These are phyloP conservation scores for Bacidia gigantensis DNA, from an alignment of 495 filamentous ascomycete species.

Conservation along the genomic window DNA sequence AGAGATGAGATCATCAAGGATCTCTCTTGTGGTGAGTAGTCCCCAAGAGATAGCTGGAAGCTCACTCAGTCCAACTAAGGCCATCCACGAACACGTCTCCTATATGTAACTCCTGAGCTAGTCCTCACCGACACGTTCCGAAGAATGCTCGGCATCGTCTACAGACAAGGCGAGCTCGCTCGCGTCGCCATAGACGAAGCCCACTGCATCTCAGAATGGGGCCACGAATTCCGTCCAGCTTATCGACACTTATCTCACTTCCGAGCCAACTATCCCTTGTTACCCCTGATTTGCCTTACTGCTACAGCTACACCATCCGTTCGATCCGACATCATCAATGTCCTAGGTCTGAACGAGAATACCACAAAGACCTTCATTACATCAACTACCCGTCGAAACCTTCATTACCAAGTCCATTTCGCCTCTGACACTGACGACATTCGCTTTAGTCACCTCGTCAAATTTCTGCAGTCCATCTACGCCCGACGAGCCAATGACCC, in stretches of 20 bases:
- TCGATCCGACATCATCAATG: constrained; percentile 62
- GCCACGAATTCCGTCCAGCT: constrained; percentile 88
- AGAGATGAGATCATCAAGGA: constrained; percentile 60
- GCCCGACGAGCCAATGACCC: constrained; percentile 40
- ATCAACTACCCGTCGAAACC: constrained; percentile 65
- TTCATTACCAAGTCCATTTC: constrained; percentile 90
- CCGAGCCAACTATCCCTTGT: constrained; percentile 60
- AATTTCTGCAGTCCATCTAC: constrained; percentile 61
- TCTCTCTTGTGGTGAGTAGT: constrained; percentile 46
- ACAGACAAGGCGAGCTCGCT: constrained; percentile 67
- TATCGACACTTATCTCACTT: constrained; percentile 87
- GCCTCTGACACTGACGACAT: constrained; percentile 59
- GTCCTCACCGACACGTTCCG: constrained; percentile 71
- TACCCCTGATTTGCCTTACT: constrained; percentile 82
- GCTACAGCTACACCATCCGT: constrained; percentile 78
- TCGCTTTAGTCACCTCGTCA: constrained; percentile 51
- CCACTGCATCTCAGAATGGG: constrained; percentile 97
- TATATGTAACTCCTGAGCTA: constrained; percentile 89
- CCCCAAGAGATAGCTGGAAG: neutral
- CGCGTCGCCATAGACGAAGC: constrained; percentile 89
- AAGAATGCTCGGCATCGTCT: constrained; percentile 53
- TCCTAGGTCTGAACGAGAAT: constrained; percentile 47
- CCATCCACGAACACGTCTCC: constrained; percentile 67
- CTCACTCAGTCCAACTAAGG: constrained; percentile 19
- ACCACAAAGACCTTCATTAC: constrained; percentile 62